A percentile compares a stretch with the other conserved stretches of the same genome.
These are phyloP conservation scores for Fusarium verrucosum DNA, from an alignment of 2,329 filamentous ascomycete genomes.

Conservation along the genomic window DNA sequence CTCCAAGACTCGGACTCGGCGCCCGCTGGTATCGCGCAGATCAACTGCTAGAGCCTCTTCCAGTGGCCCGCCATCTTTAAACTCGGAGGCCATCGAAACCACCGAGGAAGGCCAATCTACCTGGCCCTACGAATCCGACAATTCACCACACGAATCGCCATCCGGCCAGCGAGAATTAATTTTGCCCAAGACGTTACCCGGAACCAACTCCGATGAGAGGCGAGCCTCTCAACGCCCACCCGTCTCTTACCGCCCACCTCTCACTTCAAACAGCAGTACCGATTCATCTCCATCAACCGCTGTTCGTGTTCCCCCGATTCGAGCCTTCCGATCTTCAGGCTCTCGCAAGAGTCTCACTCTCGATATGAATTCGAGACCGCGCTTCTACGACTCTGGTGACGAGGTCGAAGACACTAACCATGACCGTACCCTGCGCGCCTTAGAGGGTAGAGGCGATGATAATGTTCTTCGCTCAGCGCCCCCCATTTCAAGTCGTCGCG, in stretches of 20 bases:
- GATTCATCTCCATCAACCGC: constrained; percentile 48
- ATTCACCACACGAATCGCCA: constrained; percentile 37
- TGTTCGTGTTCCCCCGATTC: constrained; percentile 62
- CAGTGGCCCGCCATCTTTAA: constrained; percentile 47
- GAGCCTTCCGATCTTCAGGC: constrained; percentile 65
- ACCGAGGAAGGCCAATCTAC: constrained; percentile 34
- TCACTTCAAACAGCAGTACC: constrained; percentile 42
- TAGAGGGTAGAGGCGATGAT: constrained; percentile 55
- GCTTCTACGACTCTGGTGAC: constrained; percentile 56
- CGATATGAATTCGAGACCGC: constrained; percentile 61
- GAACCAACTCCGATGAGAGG: constrained; percentile 59
- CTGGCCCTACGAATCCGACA: constrained; percentile 34
- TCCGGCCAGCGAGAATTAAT: constrained; percentile 60
- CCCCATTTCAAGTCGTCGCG: constrained; percentile 51
- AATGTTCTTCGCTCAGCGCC: constrained; percentile 52
- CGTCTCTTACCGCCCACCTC: constrained; percentile 60
- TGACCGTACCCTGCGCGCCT: constrained; percentile 60
- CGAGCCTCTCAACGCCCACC: constrained; percentile 57
- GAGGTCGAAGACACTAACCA: constrained; percentile 56
- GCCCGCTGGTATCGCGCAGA: constrained; percentile 52
- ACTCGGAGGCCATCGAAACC: constrained; percentile 47
- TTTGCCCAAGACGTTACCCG: constrained; percentile 55
- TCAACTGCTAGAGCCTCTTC: constrained; percentile 49
- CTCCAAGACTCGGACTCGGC: constrained; percentile 50
- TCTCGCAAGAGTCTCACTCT: constrained; percentile 64